phyloP scores from a whole-genome alignment of 371 early-diverging fungal species.

The Actinomortierella ambigua region DNA sequence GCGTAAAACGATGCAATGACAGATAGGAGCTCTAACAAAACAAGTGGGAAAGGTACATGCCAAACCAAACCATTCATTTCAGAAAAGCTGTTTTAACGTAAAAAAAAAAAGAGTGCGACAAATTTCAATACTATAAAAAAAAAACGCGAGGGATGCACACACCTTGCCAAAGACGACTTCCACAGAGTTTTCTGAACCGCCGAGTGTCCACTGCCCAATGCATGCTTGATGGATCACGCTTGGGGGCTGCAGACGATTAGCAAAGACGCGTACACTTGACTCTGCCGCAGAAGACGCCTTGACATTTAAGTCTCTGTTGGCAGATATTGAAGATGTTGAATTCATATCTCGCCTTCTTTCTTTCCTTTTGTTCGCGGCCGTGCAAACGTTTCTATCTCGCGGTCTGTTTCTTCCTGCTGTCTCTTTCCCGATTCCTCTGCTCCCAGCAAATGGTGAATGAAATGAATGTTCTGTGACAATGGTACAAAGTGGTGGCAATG shows the following conservation, averaged over 20 bases:
- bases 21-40: slow-evolving; percentile 21
- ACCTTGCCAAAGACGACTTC: slow-evolving; percentile 43
- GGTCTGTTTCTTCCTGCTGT: too few species aligned
- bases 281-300: neutral
- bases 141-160: neutral
- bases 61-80: neutral
- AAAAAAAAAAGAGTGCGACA: neutral
- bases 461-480: too few species aligned
- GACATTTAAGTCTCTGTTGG: too few species aligned
- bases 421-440: too few species aligned
- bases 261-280: slow-evolving; percentile 19
- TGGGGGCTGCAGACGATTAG: slow-evolving; percentile 31
- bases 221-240: slow-evolving; percentile 36
- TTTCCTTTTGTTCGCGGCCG: too few species aligned
- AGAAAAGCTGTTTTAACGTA: neutral
- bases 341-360: too few species aligned
- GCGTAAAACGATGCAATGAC: slow-evolving; percentile 17
- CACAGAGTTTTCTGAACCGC: neutral
- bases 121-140: neutral
- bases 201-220: slow-evolving; percentile 30
- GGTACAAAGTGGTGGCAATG: too few species aligned
- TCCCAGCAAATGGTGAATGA: too few species aligned
- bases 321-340: too few species aligned
- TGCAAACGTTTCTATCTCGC: too few species aligned
- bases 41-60: neutral